These are phyloP conservation scores for Striga hermonthica DNA, from an alignment of 305 asterid species.

Conservation along the genomic window DNA sequence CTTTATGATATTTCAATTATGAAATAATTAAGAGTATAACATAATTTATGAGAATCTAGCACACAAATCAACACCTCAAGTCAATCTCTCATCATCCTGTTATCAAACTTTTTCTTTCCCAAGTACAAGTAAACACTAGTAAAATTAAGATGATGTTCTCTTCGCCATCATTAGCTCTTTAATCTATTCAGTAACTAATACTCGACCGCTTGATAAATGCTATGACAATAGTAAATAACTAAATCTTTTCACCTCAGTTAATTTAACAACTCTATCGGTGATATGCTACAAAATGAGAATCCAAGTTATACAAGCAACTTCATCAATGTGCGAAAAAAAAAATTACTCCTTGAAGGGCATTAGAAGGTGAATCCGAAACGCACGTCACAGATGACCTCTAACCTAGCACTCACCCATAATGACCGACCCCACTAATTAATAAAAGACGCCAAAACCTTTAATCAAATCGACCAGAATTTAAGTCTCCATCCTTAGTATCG, in stretches of 20 bases:
- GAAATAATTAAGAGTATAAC: not conserved
- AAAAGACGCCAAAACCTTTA: constrained; percentile 14
- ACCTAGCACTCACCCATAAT: constrained; percentile 23
- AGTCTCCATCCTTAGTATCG: constrained; percentile 42
- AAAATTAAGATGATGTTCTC: no score
- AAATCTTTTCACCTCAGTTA: constrained; percentile 2
- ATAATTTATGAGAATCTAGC: constrained; percentile 7
- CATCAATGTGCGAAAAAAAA: constrained; percentile 6
- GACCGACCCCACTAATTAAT: constrained; percentile 19
- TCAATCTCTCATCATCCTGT: not conserved
- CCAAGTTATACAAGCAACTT: constrained; percentile 1
- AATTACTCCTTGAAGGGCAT: constrained; percentile 8
- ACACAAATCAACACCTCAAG: not conserved
- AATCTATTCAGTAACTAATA: no score
- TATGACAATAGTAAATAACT: not conserved
- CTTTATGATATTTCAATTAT: not conserved
- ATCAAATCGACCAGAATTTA: constrained; percentile 29
- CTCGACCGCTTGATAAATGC: no score
- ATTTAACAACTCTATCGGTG: constrained; percentile 10
- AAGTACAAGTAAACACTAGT: constrained; percentile 5
- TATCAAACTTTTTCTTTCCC: not conserved
- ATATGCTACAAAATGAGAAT: constrained; percentile 1
- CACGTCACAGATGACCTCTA: constrained; percentile 5
- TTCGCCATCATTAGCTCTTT: no score
- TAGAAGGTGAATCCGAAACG: not conserved